Evolutionary conservation across 345 rosid genomes (phyloP).

Genomic region (Eucalyptus sp.): DNA sequence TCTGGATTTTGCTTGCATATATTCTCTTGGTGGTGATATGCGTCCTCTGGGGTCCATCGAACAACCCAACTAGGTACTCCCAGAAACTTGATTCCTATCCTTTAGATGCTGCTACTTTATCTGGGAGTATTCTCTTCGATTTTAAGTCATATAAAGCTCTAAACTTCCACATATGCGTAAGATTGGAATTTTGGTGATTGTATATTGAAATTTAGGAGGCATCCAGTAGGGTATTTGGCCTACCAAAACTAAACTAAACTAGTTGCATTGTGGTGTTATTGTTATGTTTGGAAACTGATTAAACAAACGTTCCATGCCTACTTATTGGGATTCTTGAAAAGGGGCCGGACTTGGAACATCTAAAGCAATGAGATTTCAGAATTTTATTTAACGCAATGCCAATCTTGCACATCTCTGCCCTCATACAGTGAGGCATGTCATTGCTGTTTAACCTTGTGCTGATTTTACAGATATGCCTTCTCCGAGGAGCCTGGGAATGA

Average conservation of each 20-base stretch:
- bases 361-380: background rate
- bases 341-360: background rate
- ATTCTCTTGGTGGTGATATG: conserved; percentile 31
- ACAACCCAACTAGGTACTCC: conserved; percentile 24
- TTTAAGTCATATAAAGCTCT: background rate
- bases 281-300: background rate
- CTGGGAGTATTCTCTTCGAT: background rate
- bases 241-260: background rate
- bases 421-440: background rate
- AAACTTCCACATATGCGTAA: background rate
- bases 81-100: background rate
- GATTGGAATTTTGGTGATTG: background rate
- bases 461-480: conserved; percentile 16
- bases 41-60: conserved; percentile 35
- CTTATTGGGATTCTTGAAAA: background rate
- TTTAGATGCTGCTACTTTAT: background rate
- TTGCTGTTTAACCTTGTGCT: background rate
- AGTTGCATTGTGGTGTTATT: background rate
- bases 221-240: background rate
- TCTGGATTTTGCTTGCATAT: conserved; percentile 38
- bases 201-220: background rate
- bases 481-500: conserved; percentile 25
- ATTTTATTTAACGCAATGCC: background rate
- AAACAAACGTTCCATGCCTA: background rate
- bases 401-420: background rate